These are phyloP conservation scores for Borealophlyctis nickersoniae DNA, from an alignment of 192 early-diverging fungal species.

Conservation along the genomic window DNA sequence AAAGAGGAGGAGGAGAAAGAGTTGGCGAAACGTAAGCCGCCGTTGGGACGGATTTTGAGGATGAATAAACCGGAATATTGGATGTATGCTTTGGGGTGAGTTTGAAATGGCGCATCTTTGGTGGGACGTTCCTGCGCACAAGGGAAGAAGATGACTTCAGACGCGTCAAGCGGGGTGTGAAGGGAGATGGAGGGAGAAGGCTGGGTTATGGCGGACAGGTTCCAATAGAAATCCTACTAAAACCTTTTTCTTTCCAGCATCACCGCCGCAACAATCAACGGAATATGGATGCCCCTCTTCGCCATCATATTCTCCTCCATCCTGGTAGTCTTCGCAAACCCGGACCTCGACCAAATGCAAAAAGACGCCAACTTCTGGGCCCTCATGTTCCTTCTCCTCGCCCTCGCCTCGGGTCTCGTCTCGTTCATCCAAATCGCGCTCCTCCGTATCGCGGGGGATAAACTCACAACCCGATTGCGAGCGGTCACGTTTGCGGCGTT, in stretches of 20 bases:
- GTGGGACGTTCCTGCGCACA: too few relatives aligned
- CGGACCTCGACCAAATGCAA: conserved; percentile 35
- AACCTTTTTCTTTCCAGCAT: background rate
- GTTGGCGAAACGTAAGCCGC: conserved; percentile 10
- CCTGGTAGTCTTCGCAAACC: conserved; percentile 28
- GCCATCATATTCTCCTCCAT: conserved; percentile 44
- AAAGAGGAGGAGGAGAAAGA: background rate
- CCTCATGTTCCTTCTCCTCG: conserved; percentile 62
- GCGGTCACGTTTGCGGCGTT: conserved; percentile 34
- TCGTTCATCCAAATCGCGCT: conserved; percentile 46
- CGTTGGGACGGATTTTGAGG: conserved; percentile 26
- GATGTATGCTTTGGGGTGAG: too few relatives aligned
- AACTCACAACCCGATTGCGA: conserved; percentile 31
- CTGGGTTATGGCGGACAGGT: too few relatives aligned
- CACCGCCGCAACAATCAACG: background rate
- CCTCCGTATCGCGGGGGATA: conserved; percentile 37
- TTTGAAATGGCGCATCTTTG: too few relatives aligned
- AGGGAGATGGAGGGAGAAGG: too few relatives aligned
- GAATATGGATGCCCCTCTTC: conserved; percentile 63
- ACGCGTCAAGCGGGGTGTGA: too few relatives aligned
- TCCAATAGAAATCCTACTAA: too few relatives aligned
- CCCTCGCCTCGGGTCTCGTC: conserved; percentile 54
- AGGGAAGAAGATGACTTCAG: too few relatives aligned
- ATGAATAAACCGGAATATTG: conserved; percentile 47
- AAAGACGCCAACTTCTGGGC: conserved; percentile 54